Percentiles rank a stretch among this genome's conserved stretches.
Evolutionary conservation across 2,329 filamentous ascomycete genomes (phyloP).

Genomic region (Epichloe festucae): DNA sequence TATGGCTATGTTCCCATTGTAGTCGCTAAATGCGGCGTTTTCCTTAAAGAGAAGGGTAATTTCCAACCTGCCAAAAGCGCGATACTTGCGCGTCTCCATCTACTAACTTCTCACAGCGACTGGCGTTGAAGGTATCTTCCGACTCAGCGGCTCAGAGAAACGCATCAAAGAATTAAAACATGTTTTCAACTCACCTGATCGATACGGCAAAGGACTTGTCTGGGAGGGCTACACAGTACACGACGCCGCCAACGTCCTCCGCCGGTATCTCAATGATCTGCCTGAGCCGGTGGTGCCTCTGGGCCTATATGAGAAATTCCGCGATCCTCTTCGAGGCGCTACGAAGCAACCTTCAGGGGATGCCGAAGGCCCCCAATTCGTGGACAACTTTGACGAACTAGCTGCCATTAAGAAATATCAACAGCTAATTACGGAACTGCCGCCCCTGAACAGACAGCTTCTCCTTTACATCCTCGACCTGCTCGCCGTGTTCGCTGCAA

Average conservation of each 20-base stretch:
- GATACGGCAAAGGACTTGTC: constrained; percentile 91
- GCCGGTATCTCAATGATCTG: constrained; percentile 89
- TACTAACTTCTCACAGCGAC: constrained; percentile 49
- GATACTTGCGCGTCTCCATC: constrained; percentile 5
- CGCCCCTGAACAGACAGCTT: constrained; percentile 83
- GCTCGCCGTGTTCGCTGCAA: constrained; percentile 91
- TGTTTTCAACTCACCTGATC: constrained; percentile 84
- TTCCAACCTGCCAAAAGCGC: background rate
- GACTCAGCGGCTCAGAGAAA: constrained; percentile 89
- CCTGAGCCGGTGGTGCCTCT: constrained; percentile 94
- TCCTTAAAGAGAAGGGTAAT: constrained; percentile 89
- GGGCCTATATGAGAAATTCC: constrained; percentile 83
- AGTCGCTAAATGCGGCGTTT: constrained; percentile 95
- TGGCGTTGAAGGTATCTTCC: constrained; percentile 90
- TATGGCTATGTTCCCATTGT: constrained; percentile 98
- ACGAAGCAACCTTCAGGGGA: constrained; percentile 63
- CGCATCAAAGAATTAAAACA: constrained; percentile 93
- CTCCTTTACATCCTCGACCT: constrained; percentile 92
- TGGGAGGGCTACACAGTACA: constrained; percentile 98
- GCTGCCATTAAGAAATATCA: constrained; percentile 76
- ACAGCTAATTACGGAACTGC: constrained; percentile 79
- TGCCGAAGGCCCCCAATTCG: constrained; percentile 54
- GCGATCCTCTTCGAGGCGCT: constrained; percentile 61
- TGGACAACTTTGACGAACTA: constrained; percentile 49
- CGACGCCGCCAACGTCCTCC: constrained; percentile 91